Evolutionary conservation across 345 rosid genomes (phyloP).

Genomic region (Lepidium africanum): DNA sequence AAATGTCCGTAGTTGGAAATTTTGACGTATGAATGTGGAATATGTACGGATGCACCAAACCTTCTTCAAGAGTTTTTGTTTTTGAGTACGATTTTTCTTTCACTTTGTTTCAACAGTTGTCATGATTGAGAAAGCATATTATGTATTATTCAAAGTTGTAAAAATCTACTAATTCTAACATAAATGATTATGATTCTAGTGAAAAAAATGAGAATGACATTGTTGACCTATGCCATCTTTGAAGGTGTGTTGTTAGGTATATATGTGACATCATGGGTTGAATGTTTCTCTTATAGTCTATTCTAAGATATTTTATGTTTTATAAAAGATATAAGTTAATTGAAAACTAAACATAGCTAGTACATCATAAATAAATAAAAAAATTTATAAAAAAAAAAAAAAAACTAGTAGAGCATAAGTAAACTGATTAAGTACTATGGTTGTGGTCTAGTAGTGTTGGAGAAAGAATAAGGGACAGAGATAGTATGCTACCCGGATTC

Average conservation of each 20-base stretch:
- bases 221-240: not conserved
- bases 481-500: too few relatives aligned
- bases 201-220: not conserved
- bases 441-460: too few relatives aligned
- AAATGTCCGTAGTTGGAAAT: not conserved
- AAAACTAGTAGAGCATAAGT: not conserved
- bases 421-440: slow-evolving; percentile 1
- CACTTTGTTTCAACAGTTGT: not conserved
- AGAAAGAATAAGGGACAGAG: too few relatives aligned
- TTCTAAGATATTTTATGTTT: not conserved
- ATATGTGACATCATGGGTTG: not conserved
- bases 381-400: too few relatives aligned
- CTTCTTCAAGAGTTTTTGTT: not conserved
- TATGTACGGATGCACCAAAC: slow-evolving; percentile 16
- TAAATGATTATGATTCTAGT: not conserved
- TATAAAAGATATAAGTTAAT: not conserved
- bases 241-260: not conserved
- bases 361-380: not conserved
- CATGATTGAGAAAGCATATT: not conserved
- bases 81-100: not conserved
- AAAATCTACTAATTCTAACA: not conserved
- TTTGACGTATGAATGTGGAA: slow-evolving; percentile 2
- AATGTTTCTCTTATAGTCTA: not conserved
- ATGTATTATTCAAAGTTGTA: not conserved
- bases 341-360: not conserved